Conservation (phyloP, 164 flowering plant genomes). For the Vitis rotundifolia region DNA sequence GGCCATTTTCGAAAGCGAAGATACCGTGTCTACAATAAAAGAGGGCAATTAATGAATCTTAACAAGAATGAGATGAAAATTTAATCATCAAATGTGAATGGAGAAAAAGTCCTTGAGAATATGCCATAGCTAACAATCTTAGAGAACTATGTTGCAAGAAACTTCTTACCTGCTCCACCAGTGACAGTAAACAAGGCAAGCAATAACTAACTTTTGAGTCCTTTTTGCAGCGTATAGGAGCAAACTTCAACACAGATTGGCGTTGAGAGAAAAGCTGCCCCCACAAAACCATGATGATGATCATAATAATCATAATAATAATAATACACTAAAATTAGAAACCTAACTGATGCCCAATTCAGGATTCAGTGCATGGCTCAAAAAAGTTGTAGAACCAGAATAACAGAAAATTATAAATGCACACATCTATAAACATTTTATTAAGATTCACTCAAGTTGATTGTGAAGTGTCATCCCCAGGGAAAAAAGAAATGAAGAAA, state of each 20-base stretch:
- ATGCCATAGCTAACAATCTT: background rate
- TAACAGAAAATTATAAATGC: background rate
- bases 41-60: background rate
- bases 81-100: too few species aligned
- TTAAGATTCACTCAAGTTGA: background rate
- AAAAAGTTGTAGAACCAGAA: background rate
- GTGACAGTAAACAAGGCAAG: constrained; percentile 77
- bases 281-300: background rate
- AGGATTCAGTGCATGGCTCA: background rate
- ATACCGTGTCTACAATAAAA: constrained; percentile 57
- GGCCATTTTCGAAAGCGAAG: constrained; percentile 77
- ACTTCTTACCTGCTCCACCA: constrained; percentile 78
- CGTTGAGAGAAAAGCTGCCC: constrained; percentile 66
- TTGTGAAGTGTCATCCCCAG: background rate
- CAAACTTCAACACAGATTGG: constrained; percentile 49
- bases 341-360: background rate
- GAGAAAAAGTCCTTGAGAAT: background rate
- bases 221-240: constrained; percentile 44
- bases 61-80: background rate
- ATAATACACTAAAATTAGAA: background rate
- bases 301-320: too few species aligned
- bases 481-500: too few species aligned
- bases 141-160: constrained; percentile 3
- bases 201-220: constrained; percentile 69
- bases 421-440: too few species aligned